A percentile compares a stretch with the other conserved stretches of the same genome.
Evolutionary conservation across 2,329 filamentous ascomycete species (phyloP).

Genomic region (Trichoderma koningiopsis): DNA sequence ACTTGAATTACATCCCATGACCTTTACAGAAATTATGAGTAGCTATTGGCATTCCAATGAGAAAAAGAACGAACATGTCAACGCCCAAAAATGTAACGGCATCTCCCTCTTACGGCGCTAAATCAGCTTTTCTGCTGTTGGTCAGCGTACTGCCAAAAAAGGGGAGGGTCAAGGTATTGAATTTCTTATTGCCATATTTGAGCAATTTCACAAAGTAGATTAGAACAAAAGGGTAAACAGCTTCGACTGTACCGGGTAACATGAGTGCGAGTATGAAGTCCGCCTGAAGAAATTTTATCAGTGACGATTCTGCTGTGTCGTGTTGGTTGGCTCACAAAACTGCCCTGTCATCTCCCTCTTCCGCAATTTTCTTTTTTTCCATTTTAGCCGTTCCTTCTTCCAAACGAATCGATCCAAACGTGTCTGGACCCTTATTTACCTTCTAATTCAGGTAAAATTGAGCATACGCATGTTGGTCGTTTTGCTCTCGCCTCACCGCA

Average conservation of each 20-base stretch:
- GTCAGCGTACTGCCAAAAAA: not conserved
- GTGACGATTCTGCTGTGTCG: not conserved
- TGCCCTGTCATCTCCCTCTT: not conserved
- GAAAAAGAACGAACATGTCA: not conserved
- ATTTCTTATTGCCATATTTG: not conserved
- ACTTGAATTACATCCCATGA: not conserved
- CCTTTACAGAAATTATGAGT: too few species aligned
- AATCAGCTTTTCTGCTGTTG: not conserved
- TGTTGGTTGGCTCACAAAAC: not conserved
- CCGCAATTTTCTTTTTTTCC: not conserved
- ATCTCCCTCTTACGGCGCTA: not conserved
- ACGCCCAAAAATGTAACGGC: not conserved
- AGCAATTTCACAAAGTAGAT: not conserved
- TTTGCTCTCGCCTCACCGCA: conserved; percentile 7
- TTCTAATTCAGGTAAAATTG: not conserved
- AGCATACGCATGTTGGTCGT: not conserved
- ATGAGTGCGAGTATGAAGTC: not conserved
- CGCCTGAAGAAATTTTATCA: not conserved
- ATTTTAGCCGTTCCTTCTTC: not conserved
- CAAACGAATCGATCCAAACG: not conserved
- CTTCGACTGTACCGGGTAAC: not conserved
- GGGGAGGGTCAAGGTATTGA: not conserved
- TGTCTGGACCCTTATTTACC: not conserved
- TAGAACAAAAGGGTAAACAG: not conserved
- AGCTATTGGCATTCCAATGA: not conserved